Conservation (phyloP, 139 green algal species). For the Micromonas pusilla region DNA sequence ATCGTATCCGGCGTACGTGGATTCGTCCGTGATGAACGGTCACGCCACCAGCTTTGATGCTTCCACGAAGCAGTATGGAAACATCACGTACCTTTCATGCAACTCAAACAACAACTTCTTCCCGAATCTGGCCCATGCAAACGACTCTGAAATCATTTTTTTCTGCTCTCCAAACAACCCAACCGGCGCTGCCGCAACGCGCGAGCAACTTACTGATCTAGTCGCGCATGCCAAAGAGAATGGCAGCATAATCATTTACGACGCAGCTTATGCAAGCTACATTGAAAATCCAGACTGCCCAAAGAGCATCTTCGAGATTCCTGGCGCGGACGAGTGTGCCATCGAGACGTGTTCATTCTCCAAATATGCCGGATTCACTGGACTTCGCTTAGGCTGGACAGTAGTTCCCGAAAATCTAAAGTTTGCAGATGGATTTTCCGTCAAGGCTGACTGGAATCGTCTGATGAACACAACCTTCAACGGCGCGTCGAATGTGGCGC, state of each 20-base stretch:
- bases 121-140: constrained; percentile 76
- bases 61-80: constrained; percentile 64
- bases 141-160: constrained; percentile 94
- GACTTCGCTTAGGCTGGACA: constrained; percentile 94
- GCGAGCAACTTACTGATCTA: constrained; percentile 81
- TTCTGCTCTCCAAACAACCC: constrained; percentile 97
- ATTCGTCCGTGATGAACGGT: constrained; percentile 97
- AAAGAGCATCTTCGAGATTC: constrained; percentile 95
- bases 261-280: constrained; percentile 95
- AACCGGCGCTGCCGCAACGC: constrained; percentile 72
- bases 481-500: constrained; percentile 86
- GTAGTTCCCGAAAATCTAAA: constrained; percentile 81
- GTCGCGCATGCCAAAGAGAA: constrained; percentile 78
- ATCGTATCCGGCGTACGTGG: constrained; percentile 98
- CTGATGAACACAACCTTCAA: constrained; percentile 98
- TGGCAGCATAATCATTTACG: constrained; percentile 90
- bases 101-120: constrained; percentile 93
- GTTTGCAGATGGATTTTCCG: constrained; percentile 69
- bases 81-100: constrained; percentile 93
- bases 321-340: constrained; percentile 73
- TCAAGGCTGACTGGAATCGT: constrained; percentile 86
- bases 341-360: constrained; percentile 94
- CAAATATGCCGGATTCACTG: constrained; percentile 97
- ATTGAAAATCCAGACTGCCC: constrained; percentile 87
- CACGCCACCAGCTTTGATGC: constrained; percentile 78